Evolutionary conservation across 2,329 filamentous ascomycete genomes (phyloP).

Genomic region (Pseudopithomyces maydicus): DNA sequence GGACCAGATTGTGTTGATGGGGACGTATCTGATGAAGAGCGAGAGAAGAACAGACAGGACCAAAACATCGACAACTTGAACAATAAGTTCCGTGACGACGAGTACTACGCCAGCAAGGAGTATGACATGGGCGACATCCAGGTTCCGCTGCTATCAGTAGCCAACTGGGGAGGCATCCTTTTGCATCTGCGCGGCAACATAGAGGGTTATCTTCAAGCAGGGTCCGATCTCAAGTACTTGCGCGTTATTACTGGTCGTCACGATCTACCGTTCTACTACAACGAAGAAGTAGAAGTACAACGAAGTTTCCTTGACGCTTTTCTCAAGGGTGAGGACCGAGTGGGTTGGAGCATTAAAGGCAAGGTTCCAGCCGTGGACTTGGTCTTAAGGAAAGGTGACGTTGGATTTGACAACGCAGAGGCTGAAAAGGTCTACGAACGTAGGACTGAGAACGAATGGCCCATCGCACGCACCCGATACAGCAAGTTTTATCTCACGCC

Average conservation of each 20-base stretch:
- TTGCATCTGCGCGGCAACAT: slow-evolving; percentile 73
- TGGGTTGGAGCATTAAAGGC: slow-evolving; percentile 64
- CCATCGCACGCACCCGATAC: slow-evolving; percentile 68
- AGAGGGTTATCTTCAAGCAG: slow-evolving; percentile 66
- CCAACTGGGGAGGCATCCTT: slow-evolving; percentile 73
- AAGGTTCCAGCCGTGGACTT: slow-evolving; percentile 65
- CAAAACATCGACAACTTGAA: slow-evolving; percentile 40
- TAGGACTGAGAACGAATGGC: slow-evolving; percentile 68
- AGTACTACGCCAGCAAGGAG: slow-evolving; percentile 69
- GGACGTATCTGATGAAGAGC: slow-evolving; percentile 59
- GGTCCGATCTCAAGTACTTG: slow-evolving; percentile 70
- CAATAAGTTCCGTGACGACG: slow-evolving; percentile 65
- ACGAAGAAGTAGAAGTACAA: slow-evolving; percentile 71
- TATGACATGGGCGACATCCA: slow-evolving; percentile 69
- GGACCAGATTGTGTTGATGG: slow-evolving; percentile 64
- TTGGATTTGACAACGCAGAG: slow-evolving; percentile 68
- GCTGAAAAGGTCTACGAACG: slow-evolving; percentile 62
- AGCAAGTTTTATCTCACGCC: slow-evolving; percentile 65
- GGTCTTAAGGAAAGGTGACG: slow-evolving; percentile 67
- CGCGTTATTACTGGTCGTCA: slow-evolving; percentile 73
- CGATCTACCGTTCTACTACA: slow-evolving; percentile 74
- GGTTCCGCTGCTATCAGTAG: slow-evolving; percentile 69
- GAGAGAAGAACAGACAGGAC: slow-evolving; percentile 53
- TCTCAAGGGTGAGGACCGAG: slow-evolving; percentile 67
- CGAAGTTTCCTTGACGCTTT: slow-evolving; percentile 72